Base-by-base conservation (phyloP, 495 filamentous ascomycete genomes). In the Penicillium subrubescens region DNA sequence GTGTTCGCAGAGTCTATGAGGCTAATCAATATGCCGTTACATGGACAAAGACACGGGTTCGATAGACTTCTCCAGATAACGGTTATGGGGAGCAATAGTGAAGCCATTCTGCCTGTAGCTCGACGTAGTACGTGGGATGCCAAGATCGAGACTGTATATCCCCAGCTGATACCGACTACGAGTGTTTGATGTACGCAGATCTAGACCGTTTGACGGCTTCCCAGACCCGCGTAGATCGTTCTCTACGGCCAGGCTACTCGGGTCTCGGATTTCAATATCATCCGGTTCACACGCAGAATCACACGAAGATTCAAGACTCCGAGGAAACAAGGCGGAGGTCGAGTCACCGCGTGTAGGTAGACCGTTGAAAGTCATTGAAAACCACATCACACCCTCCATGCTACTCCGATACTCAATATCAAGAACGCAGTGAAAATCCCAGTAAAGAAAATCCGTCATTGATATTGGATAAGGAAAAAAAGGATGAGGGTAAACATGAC, bases 381-480 rank as follows among this genome's bases (percentile, higher is more conserved):
- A 27, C 19, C 23, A 10, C 19, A 35, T n/a, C n/a, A 19, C 5
- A 27, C 15, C 19, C 19, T 53, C 43, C 27, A 23, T 35, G 12
- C 59, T 52, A 56, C 10, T 25, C 33, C 58, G 12, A 34, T 50
- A 60, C 14, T 23, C 57, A 46, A 48, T 35, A 50, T 23, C n/a
- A 43, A 37, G 8, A 48, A 14, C 43, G 33, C 31, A 21, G 3
- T 59, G 43, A 50, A 23, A 53, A 53, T 60, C 59, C 68, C 71
- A 73, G 62, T 68, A 58, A 70, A 69, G 58, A 65, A 64, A 71
- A 75, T 76, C 71, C 75, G 71, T 77, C 73, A 75, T 73, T 76
- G 72, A 73, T 74, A 77, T 75, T 73, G 69, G 69, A 62, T 71
- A 71, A 70, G 62, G 48, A 63, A 72, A 71, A 70, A 71, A 63